These are phyloP conservation scores for Hymenoscyphus repandus DNA, from an alignment of 2,329 filamentous ascomycete genomes.

Conservation along the genomic window DNA sequence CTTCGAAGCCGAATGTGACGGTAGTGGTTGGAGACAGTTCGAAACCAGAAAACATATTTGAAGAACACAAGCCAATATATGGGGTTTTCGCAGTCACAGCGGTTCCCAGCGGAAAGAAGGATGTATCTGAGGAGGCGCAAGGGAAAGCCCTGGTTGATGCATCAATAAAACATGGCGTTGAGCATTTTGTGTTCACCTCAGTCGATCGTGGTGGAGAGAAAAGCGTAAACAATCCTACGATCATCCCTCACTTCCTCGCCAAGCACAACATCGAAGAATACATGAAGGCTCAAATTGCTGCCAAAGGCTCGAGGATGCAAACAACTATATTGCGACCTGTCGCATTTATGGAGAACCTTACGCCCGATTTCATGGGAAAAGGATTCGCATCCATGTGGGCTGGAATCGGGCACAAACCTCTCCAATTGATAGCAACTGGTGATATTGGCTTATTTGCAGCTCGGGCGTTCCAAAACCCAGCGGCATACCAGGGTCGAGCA, in stretches of 20 bases:
- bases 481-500: constrained; percentile 28
- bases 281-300: constrained; percentile 37
- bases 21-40: constrained; percentile 51
- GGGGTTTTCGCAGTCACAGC: constrained; percentile 47
- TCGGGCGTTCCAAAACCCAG: constrained; percentile 32
- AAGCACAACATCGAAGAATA: constrained; percentile 52
- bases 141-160: constrained; percentile 51
- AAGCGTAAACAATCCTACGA: constrained; percentile 41
- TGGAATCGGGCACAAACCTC: constrained; percentile 34
- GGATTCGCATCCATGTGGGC: constrained; percentile 26
- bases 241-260: constrained; percentile 47
- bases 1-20: constrained; percentile 39
- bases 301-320: constrained; percentile 37
- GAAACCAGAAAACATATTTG: constrained; percentile 42
- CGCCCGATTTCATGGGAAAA: constrained; percentile 18
- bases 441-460: constrained; percentile 39
- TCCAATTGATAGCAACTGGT: constrained; percentile 33
- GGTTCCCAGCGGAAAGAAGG: constrained; percentile 3
- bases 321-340: constrained; percentile 53
- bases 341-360: constrained; percentile 48
- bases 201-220: constrained; percentile 56
- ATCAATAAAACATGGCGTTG: constrained; percentile 47
- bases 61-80: constrained; percentile 39
- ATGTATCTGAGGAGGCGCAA: constrained; percentile 43
- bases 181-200: constrained; percentile 58